Evolutionary conservation across 1,139 yeast species (phyloP).

Genomic region (Wickerhamomyces sp.): DNA sequence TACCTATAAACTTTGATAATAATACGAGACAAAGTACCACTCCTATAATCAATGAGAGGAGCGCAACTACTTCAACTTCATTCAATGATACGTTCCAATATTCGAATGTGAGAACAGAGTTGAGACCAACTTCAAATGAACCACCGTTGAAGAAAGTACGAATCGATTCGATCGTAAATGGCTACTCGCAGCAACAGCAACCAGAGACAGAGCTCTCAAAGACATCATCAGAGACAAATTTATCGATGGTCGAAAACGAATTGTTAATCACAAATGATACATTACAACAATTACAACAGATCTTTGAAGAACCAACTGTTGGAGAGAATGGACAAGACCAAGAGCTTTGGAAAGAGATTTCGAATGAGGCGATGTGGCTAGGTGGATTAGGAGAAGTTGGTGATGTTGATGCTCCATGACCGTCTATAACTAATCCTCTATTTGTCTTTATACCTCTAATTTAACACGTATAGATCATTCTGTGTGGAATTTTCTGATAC

Average conservation of each 20-base stretch:
- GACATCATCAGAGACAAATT: neutral
- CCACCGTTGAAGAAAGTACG: conserved; percentile 6
- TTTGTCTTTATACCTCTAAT: too few species aligned
- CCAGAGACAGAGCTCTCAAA: conserved; percentile 15
- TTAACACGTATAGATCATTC: too few species aligned
- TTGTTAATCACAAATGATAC: conserved; percentile 16
- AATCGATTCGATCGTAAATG: conserved; percentile 14
- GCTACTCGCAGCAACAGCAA: conserved; percentile 2
- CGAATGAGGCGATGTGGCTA: conserved; percentile 72
- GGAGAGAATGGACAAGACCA: conserved; percentile 41
- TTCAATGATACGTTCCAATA: conserved; percentile 1
- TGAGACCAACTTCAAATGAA: conserved; percentile 2
- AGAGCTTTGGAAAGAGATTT: conserved; percentile 69
- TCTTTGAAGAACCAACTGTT: conserved; percentile 10
- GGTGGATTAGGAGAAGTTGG: conserved; percentile 30
- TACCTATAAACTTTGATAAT: neutral
- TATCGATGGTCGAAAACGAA: conserved; percentile 11
- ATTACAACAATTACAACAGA: conserved; percentile 21
- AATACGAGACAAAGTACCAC: neutral
- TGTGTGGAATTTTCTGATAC: too few species aligned
- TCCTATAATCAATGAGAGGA: neutral
- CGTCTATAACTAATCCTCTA: too few species aligned
- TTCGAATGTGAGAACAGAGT: conserved; percentile 2
- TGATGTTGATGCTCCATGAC: too few species aligned
- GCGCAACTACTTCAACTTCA: conserved; percentile 1